These are phyloP conservation scores for Penicillium sp. DNA, from an alignment of 2,329 filamentous ascomycete genomes.

Conservation along the genomic window DNA sequence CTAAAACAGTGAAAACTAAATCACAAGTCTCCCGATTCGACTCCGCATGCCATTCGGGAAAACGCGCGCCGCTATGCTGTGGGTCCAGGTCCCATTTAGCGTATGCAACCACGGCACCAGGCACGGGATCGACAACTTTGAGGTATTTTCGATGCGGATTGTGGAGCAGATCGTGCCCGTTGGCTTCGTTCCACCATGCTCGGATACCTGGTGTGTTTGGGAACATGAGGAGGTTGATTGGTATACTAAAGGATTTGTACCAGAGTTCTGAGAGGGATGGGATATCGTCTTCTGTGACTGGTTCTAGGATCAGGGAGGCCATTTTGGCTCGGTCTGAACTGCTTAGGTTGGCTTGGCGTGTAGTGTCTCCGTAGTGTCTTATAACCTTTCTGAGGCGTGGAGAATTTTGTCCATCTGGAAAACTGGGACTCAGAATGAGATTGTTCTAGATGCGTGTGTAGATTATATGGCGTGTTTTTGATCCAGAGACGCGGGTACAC, in stretches of 20 bases:
- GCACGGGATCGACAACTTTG: slow-evolving; percentile 5
- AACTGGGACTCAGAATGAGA: no score
- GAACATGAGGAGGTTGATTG: slow-evolving; percentile 20
- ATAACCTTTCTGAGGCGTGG: no score
- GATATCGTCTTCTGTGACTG: slow-evolving; percentile 19
- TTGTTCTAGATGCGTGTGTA: no score
- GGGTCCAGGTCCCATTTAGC: slow-evolving; percentile 27
- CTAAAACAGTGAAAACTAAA: slow-evolving; percentile 15
- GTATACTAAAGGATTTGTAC: slow-evolving; percentile 22
- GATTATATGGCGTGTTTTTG: no score
- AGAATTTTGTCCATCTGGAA: no score
- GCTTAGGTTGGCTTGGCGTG: neutral
- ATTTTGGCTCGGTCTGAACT: neutral
- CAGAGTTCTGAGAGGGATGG: slow-evolving; percentile 21
- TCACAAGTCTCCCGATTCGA: slow-evolving; percentile 15
- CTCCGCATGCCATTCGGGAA: slow-evolving; percentile 26
- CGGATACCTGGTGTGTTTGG: slow-evolving; percentile 27
- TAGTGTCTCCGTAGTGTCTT: no score
- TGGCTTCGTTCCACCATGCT: slow-evolving; percentile 24
- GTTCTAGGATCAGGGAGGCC: neutral
- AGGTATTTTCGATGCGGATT: neutral
- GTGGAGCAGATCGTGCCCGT: slow-evolving; percentile 17
- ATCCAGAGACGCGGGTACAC: no score
- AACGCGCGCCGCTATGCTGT: slow-evolving; percentile 22
- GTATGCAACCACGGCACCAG: slow-evolving; percentile 20